These are phyloP conservation scores for Cylindricascospora bacillispora DNA, from an alignment of 1,139 yeast species.

Conservation along the genomic window DNA sequence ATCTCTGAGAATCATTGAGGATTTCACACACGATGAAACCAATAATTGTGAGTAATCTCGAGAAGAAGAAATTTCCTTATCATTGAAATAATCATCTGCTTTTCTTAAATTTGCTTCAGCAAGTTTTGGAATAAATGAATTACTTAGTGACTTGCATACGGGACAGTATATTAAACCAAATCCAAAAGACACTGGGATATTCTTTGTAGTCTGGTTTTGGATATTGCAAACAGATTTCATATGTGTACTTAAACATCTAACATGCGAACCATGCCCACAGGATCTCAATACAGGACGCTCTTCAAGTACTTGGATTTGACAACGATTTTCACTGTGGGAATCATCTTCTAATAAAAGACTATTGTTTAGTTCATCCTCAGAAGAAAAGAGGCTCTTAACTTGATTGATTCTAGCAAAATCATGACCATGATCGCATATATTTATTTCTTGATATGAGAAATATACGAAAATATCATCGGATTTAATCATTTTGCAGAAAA, in stretches of 20 bases:
- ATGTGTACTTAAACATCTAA: slow-evolving; percentile 58
- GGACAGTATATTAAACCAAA: slow-evolving; percentile 79
- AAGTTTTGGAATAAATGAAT: slow-evolving; percentile 57
- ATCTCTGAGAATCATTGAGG: slow-evolving; percentile 13
- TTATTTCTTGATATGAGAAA: slow-evolving; percentile 20
- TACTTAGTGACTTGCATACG: slow-evolving; percentile 76
- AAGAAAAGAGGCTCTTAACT: not conserved
- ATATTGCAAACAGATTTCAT: slow-evolving; percentile 40
- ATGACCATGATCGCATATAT: slow-evolving; percentile 16
- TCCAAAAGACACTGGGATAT: slow-evolving; percentile 62
- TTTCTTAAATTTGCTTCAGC: slow-evolving; percentile 5
- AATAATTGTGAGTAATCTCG: slow-evolving; percentile 1
- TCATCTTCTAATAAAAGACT: not conserved
- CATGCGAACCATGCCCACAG: slow-evolving; percentile 94
- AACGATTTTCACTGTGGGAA: not conserved
- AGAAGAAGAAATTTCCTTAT: not conserved
- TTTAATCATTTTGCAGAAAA: slow-evolving; percentile 77
- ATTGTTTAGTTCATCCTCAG: slow-evolving; percentile 1
- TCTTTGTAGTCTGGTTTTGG: slow-evolving; percentile 66
- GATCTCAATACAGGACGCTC: slow-evolving; percentile 47
- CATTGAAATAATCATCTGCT: slow-evolving; percentile 6
- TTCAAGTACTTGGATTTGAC: not conserved
- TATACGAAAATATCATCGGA: slow-evolving; percentile 56
- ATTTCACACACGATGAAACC: slow-evolving; percentile 8
- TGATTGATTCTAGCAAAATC: slow-evolving; percentile 5